Base-by-base conservation (phyloP, 1,284 basidiomycete species). In the Bjerkandera adusta region DNA sequence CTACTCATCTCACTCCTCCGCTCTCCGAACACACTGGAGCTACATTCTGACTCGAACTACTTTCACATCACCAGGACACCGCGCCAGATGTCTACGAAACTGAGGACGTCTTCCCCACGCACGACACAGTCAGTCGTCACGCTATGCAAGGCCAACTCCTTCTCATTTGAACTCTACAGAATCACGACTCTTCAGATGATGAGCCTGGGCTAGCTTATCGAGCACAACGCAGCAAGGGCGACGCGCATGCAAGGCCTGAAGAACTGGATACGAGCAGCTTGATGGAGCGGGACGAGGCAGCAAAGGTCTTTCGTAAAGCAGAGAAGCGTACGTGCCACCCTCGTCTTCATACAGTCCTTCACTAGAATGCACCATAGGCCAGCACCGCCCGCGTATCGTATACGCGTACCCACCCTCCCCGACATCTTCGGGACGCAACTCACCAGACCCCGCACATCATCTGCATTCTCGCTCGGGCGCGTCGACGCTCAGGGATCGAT, bases 41-140 rank as follows among this genome's bases (percentile, higher is more conserved):
- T 40, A n/a, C n/a, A n/a, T n/a, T n/a, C n/a, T n/a, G n/a, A n/a
- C n/a, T n/a, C n/a, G n/a, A n/a, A n/a, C n/a, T 38, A 49, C 27
- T 8, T 39, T 43, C 49, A 16, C 16, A 20, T 37, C 48, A 21
- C 6, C 36, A 95, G 91, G 92, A 95, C 64, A 90, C 89, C 6
- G 91, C 90, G 1, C 89, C 82, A 34, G 93, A 97, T 63, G 80
- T 96, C 30, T 97, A 96, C 62, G 93, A 97, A 66, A 96, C 93
- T 0, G 84, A 90, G 40, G 92, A 96, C 55, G 72, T 81, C 20
- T 76, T 83, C 53, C 77, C 77, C 4, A 60, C 77, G 12, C 70
- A 75, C 45, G 65, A 68, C 30, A 69, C 70, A 47, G 79, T 78
- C 54, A 47, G 73, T 67, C 35, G 22, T 34, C 29, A 18, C n/a